These are phyloP conservation scores for Apophysomyces ossiformis DNA, from an alignment of 371 early-diverging fungal genomes.

Conservation along the genomic window DNA sequence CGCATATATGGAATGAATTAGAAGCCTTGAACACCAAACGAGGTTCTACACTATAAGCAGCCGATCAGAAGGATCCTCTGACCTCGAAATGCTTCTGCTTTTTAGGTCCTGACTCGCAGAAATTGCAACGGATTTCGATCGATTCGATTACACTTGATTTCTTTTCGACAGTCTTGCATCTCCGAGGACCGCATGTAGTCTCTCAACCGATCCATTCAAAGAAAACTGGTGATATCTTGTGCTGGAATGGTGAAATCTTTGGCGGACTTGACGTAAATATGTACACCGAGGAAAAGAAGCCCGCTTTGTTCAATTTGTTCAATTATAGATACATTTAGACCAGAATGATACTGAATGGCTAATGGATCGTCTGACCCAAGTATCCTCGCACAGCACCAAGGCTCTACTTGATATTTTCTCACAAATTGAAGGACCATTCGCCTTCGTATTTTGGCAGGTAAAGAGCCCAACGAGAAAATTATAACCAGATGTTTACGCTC, in stretches of 20 bases:
- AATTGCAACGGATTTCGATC: slow-evolving; percentile 19
- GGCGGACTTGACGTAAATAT: slow-evolving; percentile 61
- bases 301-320: not conserved
- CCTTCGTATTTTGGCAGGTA: slow-evolving; percentile 73
- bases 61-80: not conserved
- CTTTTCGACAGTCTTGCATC: slow-evolving; percentile 78
- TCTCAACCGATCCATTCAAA: slow-evolving; percentile 67
- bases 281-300: too few relatives aligned
- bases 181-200: slow-evolving; percentile 71
- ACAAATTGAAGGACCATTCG: slow-evolving; percentile 77
- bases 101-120: slow-evolving; percentile 56
- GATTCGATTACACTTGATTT: slow-evolving; percentile 36
- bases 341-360: slow-evolving; percentile 64
- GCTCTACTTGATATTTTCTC: slow-evolving; percentile 51
- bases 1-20: slow-evolving; percentile 43
- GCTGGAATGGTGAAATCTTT: slow-evolving; percentile 90
- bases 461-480: not conserved
- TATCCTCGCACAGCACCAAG: slow-evolving; percentile 5
- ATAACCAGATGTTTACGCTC: not conserved
- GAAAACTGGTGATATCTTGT: slow-evolving; percentile 59
- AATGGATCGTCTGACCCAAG: slow-evolving; percentile 44
- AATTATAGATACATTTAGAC: slow-evolving; percentile 29
- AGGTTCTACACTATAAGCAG: slow-evolving; percentile 33
- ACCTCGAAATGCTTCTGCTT: too few relatives aligned
- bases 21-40: slow-evolving; percentile 50